Base-by-base conservation (phyloP, 2,329 filamentous ascomycete genomes). In the Orbilia quercus region DNA sequence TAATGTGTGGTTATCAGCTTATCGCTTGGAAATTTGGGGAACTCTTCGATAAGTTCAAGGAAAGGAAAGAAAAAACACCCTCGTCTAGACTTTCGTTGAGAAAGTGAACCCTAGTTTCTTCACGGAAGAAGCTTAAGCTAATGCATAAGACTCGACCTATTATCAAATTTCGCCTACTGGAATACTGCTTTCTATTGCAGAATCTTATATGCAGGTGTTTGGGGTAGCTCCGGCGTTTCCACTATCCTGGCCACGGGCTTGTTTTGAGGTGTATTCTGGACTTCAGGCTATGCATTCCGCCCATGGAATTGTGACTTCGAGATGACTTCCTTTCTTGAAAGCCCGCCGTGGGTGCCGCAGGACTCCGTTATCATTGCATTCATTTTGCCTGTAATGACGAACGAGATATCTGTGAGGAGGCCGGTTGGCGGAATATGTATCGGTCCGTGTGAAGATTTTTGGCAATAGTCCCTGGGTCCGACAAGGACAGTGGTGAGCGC, bases 261-360 rank as follows among this genome's bases (percentile, higher is more conserved):
- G 14, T 38, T 20, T 58, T 67, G 63, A 51, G 53, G 63, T 53
- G 63, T 51, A 44, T 53, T 67, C 63, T 51, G 34, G 64, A 62
- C 55, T 69, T 69, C 55, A 69, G 64, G 42, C 64, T 69, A 69
- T 69, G 64, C 55, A 69, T 28, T 31, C 48, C 11, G 54, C 64
- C 64, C 64, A 60, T 62, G 64, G 54, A 59, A 62, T 36, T 69
- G 55, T 69, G 64, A 62, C 45, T 67, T 69, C 55, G 64, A 69
- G 64, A 67, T 36, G 28, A 54, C 14, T 54, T 28, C 34, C 34
- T 38, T 18, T 36, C 40, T 45, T 12, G 36, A 28, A 25, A 44
- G 47, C 57, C 51, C 18, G 3, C 16, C 23, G 9, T n/a, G n/a
- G n/a, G n/a, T 40, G 18, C 50, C 50, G 60, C 18, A 40, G 34